Base-by-base conservation (phyloP, 352 stramenopile species). In the Phytophthora lateralis region DNA sequence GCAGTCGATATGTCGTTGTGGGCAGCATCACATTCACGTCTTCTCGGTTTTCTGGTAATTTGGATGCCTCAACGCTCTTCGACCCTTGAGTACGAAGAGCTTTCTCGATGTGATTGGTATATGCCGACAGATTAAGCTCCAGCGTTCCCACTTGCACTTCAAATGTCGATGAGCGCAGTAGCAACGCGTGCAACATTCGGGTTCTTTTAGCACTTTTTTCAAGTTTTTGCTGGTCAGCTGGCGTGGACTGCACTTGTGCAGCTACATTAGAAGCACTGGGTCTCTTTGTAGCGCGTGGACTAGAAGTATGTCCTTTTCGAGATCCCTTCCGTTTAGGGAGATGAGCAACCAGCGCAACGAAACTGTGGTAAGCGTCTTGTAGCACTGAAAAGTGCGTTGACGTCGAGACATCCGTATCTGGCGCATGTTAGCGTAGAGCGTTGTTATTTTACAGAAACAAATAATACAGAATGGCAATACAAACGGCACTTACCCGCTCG, bases 361-460 rank as follows among this genome's bases (percentile, higher is more conserved):
- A 90, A 45, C 67, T 88, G 32, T 43, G 46, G 12, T 78, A 73
- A 20, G 86, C 79, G 29, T 87, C 73, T 29, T 70, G 53, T 15
- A 90, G 53, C 18, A 90, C 61, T 0, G 82, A 76, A 17, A 81
- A 57, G 55, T 89, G 80, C 8, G 69, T 80, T 30, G 78, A 65
- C 3, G 64, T 63, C 8, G 66, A 67, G 4, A 86, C 24, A 30
- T 78, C 48, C 14, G 71, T 47, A 43, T 50, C 56, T 61, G 55
- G 38, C 24, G n/a, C n/a, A 44, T 4, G 17, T 21, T 11, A 14
- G 5, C 14, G 35, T n/a, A 55, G 30, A 26, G 37, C 6, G 18
- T 6, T 44, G 10, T 43, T 43, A 43, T 6, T 14, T 12, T 7
- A 24, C 14, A 43, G n/a, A 21, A 12, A 44, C 38, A 38, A 38